phyloP scores from a whole-genome alignment of 2,329 filamentous ascomycete species.

The Fusarium paranaense region DNA sequence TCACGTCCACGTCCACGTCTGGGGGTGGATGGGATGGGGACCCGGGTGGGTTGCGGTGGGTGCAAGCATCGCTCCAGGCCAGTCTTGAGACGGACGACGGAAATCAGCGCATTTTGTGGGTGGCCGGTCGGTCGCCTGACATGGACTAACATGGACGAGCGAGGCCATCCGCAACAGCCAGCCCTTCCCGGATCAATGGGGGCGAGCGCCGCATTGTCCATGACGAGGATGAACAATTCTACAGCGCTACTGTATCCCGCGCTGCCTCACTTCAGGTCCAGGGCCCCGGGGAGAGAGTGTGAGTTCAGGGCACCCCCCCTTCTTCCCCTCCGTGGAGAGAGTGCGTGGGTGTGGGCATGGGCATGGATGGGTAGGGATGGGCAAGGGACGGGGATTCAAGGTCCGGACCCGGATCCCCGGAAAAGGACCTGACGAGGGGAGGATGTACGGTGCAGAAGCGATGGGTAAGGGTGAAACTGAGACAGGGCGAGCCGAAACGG shows the following conservation, averaged over 20 bases:
- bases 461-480: conserved; percentile 20
- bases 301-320: conserved; percentile 13
- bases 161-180: not conserved
- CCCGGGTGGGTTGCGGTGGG: conserved; percentile 38
- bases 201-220: conserved; percentile 23
- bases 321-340: conserved; percentile 24
- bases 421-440: not conserved
- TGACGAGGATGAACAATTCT: conserved; percentile 19
- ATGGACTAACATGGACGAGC: conserved; percentile 2
- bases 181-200: conserved; percentile 9
- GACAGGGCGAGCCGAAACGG: conserved; percentile 5
- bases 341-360: conserved; percentile 24
- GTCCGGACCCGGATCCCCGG: conserved; percentile 42
- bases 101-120: conserved; percentile 41
- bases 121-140: conserved; percentile 40
- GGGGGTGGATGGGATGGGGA: conserved; percentile 38
- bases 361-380: not conserved
- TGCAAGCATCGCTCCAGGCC: not conserved
- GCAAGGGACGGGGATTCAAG: conserved; percentile 22
- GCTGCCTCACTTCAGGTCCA: conserved; percentile 27
- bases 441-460: conserved; percentile 1
- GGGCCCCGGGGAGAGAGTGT: not conserved
- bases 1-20: conserved; percentile 37
- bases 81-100: conserved; percentile 15
- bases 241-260: conserved; percentile 1